Conservation (phyloP, 306 rosid genomes). For the Notholithocarpus densiflorus region DNA sequence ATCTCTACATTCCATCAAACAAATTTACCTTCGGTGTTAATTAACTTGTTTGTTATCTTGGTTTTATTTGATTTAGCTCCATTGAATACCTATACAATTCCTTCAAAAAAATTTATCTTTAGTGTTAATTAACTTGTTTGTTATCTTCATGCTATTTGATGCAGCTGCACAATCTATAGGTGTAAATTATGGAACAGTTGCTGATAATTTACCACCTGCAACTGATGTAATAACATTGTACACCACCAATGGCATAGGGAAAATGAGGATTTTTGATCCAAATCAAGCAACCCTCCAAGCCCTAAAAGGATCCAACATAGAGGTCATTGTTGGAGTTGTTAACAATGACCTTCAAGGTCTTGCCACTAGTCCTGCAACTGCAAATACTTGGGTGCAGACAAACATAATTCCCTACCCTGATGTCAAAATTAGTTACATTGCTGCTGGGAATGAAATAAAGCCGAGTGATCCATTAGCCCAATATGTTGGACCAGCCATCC, state of each 20-base stretch:
- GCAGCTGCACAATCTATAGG: conserved; percentile 50
- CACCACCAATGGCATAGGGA: conserved; percentile 20
- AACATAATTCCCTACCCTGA: conserved; percentile 26
- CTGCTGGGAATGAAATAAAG: conserved; percentile 43
- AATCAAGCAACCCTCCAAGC: conserved; percentile 31
- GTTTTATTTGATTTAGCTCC: too few relatives aligned
- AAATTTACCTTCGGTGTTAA: too few relatives aligned
- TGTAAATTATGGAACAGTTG: conserved; percentile 43
- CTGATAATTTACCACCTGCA: conserved; percentile 27
- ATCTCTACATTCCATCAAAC: too few relatives aligned
- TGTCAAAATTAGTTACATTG: conserved; percentile 36
- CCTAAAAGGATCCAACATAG: conserved; percentile 52
- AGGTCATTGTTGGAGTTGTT: conserved; percentile 25
- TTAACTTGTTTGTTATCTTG: too few relatives aligned
- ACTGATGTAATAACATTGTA: neutral
- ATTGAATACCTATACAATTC: too few relatives aligned
- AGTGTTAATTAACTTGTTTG: too few relatives aligned
- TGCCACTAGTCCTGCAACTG: conserved; percentile 13
- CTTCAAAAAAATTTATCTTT: neutral
- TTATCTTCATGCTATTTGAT: neutral
- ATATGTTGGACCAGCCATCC: conserved; percentile 30
- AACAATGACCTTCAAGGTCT: conserved; percentile 19
- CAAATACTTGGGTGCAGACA: conserved; percentile 33
- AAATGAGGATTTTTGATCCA: conserved; percentile 41
- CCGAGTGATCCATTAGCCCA: conserved; percentile 8